Evolutionary conservation across 2,329 filamentous ascomycete species (phyloP).

Genomic region (Sporothrix euskadiensis): DNA sequence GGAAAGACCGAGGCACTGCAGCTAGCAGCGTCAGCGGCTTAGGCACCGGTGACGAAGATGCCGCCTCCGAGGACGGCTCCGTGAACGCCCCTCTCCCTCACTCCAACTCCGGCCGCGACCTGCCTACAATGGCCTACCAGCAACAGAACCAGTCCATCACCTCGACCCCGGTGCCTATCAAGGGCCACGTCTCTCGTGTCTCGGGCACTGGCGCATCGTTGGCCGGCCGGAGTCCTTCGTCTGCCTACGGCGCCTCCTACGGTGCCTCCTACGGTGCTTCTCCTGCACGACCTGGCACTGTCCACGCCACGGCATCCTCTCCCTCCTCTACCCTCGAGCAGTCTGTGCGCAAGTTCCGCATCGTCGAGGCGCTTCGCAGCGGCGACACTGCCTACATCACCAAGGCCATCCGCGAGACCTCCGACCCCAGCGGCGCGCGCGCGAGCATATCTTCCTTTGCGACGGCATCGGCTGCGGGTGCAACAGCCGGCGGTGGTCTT

Average conservation of each 20-base stretch:
- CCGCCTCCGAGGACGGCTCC: conserved; percentile 51
- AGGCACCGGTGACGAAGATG: conserved; percentile 49
- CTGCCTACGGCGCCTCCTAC: conserved; percentile 15
- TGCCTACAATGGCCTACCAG: conserved; percentile 30
- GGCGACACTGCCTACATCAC: conserved; percentile 90
- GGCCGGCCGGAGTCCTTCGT: conserved; percentile 42
- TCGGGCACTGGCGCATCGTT: conserved; percentile 47
- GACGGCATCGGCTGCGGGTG: conserved; percentile 38
- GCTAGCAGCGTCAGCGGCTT: conserved; percentile 50
- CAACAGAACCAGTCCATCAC: conserved; percentile 13
- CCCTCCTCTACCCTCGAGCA: conserved; percentile 67
- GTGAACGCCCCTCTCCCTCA: conserved; percentile 34
- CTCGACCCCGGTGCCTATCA: conserved; percentile 39
- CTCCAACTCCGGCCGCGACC: conserved; percentile 34
- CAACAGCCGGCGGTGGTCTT: conserved; percentile 49
- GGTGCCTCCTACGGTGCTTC: not conserved
- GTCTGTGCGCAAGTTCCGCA: conserved; percentile 88
- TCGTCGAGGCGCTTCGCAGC: conserved; percentile 87
- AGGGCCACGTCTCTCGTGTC: conserved; percentile 50
- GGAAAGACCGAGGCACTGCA: conserved; percentile 47
- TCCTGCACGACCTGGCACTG: not conserved
- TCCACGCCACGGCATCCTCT: not conserved
- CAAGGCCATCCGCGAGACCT: conserved; percentile 73
- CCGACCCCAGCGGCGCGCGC: conserved; percentile 51
- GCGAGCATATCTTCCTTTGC: conserved; percentile 59